Evolutionary conservation across 164 flowering plant genomes (phyloP).

Genomic region (Liquidambar formosana): DNA sequence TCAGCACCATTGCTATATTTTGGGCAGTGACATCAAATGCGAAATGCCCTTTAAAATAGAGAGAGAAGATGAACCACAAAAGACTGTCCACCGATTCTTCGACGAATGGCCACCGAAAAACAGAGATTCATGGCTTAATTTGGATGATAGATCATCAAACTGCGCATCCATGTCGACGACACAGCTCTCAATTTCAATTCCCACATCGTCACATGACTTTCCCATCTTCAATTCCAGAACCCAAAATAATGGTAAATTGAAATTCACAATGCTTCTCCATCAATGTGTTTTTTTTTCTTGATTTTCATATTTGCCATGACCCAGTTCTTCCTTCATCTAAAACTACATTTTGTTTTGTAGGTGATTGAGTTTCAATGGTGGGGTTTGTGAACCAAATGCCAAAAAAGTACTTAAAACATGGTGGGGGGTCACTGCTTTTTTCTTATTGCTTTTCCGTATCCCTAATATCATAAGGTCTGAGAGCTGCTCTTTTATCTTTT

Average conservation of each 20-base stretch:
- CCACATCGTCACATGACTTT: slow-evolving; percentile 45
- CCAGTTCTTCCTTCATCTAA: too few species aligned
- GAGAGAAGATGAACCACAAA: slow-evolving; percentile 44
- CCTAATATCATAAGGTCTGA: background rate
- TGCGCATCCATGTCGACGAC: slow-evolving; percentile 40
- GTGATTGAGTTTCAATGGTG: slow-evolving; percentile 19
- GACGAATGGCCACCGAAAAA: slow-evolving; percentile 68
- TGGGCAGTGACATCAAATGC: slow-evolving; percentile 30
- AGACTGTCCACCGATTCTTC: slow-evolving; percentile 65
- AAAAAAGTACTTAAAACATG: slow-evolving; percentile 4
- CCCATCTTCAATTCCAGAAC: slow-evolving; percentile 37
- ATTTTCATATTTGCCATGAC: background rate
- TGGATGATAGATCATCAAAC: slow-evolving; percentile 42
- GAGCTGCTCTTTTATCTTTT: background rate
- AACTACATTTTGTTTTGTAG: slow-evolving; percentile 24
- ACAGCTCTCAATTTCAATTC: slow-evolving; percentile 75
- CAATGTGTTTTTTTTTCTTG: background rate
- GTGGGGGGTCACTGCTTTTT: slow-evolving; percentile 7
- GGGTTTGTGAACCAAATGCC: slow-evolving; percentile 13
- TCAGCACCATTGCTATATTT: slow-evolving; percentile 24
- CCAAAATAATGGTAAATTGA: slow-evolving; percentile 25
- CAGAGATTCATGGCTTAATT: slow-evolving; percentile 46
- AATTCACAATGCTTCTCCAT: background rate
- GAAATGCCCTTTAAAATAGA: slow-evolving; percentile 18
- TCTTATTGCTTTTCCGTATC: background rate